Base-by-base conservation (phyloP, 192 early-diverging fungal species). In the Coemansia sp. region DNA sequence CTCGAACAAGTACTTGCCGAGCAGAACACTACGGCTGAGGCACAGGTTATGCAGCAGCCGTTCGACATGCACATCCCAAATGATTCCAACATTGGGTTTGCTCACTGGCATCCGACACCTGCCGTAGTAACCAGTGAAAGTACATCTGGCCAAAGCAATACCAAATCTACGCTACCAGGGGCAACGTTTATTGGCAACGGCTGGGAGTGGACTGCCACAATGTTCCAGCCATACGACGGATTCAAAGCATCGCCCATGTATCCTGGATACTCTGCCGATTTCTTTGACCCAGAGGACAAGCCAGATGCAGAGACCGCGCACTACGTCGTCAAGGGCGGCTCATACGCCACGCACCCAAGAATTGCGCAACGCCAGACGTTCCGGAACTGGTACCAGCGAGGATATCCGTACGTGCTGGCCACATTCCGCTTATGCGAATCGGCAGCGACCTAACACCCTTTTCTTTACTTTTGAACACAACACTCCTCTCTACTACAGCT, bases 371-470 rank as follows among this genome's bases (percentile, higher is more conserved):
- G 95, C 19, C 61, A 73, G 48, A 85, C 87, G 6, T 94, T 95
- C 74, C 64, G 91, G 11, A 97, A 97, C 72, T 97, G 94, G 94
- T 96, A 93, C 60, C 95, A 97, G 74, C 60, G 85, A 17, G 84
- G 71, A 5, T 97, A 97, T 65, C 89, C 89, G 11, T 97, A 84
- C 65, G 88, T 93, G 10, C 89, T 94, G 82, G 84, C 87, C 6
- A 87, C 83, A 0, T 94, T 94, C 82, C 79, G 93, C 27, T 71
- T 87, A 4, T 83, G 79, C 48, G 57, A 63, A 25, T 25, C 45
- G 14, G 14, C 15, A 17, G 17, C 10, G 0, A 41, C 1, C 10
- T 41, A 41, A 41, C 17, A 41, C 17, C 1, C 17, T 41, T 17
- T n/a, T n/a, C n/a, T n/a, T n/a, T n/a, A n/a, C n/a, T n/a, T n/a